Percentiles rank a stretch among this genome's conserved stretches.
Evolutionary conservation across 352 stramenopile genomes (phyloP).

Genomic region (Globisporangium takayamanum): DNA sequence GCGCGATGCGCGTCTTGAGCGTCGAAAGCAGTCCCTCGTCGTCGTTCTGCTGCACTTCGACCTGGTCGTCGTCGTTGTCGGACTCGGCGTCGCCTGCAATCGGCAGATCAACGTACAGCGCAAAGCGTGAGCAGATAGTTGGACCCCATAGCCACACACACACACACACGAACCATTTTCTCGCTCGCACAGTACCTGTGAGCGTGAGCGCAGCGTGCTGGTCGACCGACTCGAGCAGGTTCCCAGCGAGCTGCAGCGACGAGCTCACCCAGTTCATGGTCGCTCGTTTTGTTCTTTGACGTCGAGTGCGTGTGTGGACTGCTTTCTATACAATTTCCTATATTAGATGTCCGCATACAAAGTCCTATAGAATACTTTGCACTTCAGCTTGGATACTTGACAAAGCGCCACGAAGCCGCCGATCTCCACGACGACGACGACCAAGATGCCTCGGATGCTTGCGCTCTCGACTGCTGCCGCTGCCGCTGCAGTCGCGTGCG

Average conservation of each 20-base stretch:
- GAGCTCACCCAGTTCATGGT: conserved; percentile 83
- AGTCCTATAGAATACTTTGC: no score
- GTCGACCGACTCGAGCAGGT: conserved; percentile 80
- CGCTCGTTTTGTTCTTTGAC: not conserved
- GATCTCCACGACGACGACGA: not conserved
- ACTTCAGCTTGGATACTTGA: not conserved
- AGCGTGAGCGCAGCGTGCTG: conserved; percentile 79
- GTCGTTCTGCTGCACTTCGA: not conserved
- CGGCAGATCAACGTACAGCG: conserved; percentile 3
- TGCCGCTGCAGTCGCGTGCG: not conserved
- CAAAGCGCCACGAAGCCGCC: not conserved
- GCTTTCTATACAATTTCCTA: no score
- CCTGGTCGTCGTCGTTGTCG: conserved; percentile 5
- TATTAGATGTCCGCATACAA: no score
- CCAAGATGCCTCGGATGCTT: not conserved
- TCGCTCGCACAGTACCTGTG: conserved; percentile 15
- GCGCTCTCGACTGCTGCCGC: not conserved
- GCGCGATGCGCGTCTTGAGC: conserved; percentile 8
- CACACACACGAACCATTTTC: not conserved
- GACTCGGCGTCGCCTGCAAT: conserved; percentile 11
- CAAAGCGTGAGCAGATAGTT: not conserved
- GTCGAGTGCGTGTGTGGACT: no score
- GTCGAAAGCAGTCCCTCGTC: conserved; percentile 4
- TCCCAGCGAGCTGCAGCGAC: conserved; percentile 73
- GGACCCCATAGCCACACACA: not conserved